A percentile compares a stretch with the other conserved stretches of the same genome.
Evolutionary conservation across 768 basidiomycete genomes (phyloP).

Genomic region (Collybiopsis luxurians): DNA sequence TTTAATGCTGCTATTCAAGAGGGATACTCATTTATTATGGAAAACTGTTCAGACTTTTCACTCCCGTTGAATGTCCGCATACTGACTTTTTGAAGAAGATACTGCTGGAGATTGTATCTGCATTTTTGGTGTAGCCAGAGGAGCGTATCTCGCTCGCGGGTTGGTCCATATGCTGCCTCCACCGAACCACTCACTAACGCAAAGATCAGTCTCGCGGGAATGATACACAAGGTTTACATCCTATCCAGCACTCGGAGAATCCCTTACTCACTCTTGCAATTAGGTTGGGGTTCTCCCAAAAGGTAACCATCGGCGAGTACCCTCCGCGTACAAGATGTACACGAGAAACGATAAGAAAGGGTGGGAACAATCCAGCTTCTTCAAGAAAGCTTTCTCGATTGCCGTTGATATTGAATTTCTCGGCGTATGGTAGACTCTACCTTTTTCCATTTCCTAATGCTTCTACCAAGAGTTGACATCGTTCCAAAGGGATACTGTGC

Average conservation of each 20-base stretch:
- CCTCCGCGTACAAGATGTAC: conserved; percentile 61
- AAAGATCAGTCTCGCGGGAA: conserved; percentile 27
- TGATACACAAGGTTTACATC: conserved; percentile 59
- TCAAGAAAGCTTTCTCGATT: conserved; percentile 48
- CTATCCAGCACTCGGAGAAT: no score
- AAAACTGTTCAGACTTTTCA: conserved; percentile 47
- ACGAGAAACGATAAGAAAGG: conserved; percentile 26
- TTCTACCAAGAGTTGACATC: no score
- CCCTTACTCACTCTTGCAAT: no score
- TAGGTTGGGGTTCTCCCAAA: conserved; percentile 53
- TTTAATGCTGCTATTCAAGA: conserved; percentile 32
- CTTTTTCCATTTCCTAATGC: no score
- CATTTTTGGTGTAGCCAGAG: conserved; percentile 59
- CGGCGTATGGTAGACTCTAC: conserved; percentile 54
- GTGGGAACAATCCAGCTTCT: conserved; percentile 35
- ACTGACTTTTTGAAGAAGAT: conserved; percentile 29
- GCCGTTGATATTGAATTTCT: conserved; percentile 49
- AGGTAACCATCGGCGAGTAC: conserved; percentile 53
- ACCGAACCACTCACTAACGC: background rate
- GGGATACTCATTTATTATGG: conserved; percentile 65
- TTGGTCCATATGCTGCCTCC: no score
- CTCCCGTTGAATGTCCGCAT: background rate
- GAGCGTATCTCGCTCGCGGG: conserved; percentile 64
- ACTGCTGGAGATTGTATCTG: conserved; percentile 25
- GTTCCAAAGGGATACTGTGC: conserved; percentile 17